Evolutionary conservation across 1,139 yeast genomes (phyloP).

Genomic region (Candida tunisiensis): DNA sequence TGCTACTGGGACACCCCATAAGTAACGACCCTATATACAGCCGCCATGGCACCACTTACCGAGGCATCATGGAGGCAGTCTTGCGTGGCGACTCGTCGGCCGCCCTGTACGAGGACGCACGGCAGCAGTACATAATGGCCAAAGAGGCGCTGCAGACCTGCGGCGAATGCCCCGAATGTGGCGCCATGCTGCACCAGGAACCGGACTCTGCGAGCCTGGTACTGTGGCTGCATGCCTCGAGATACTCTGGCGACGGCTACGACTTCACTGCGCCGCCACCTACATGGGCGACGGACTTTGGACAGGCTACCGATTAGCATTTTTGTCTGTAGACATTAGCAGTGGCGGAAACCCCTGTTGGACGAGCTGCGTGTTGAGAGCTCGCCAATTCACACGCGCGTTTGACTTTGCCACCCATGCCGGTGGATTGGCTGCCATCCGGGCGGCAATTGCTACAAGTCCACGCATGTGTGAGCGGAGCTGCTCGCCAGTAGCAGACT

Average conservation of each 20-base stretch:
- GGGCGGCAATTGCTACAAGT: constrained; percentile 18
- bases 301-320: too few species aligned
- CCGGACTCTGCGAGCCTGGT: constrained; percentile 80
- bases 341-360: too few species aligned
- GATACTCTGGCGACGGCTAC: constrained; percentile 28
- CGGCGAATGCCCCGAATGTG: constrained; percentile 47
- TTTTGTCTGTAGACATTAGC: too few species aligned
- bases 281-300: too few species aligned
- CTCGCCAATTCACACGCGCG: constrained; percentile 10
- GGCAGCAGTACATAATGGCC: constrained; percentile 32
- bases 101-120: constrained; percentile 53
- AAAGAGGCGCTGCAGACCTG: constrained; percentile 45
- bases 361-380: too few species aligned
- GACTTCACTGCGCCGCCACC: too few species aligned
- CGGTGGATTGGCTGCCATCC: constrained; percentile 13
- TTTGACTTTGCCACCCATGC: constrained; percentile 17
- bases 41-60: too few species aligned
- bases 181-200: constrained; percentile 57
- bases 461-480: constrained; percentile 15
- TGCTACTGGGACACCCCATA: constrained; percentile 73
- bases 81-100: constrained; percentile 36
- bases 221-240: constrained; percentile 80
- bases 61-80: constrained; percentile 26
- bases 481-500: constrained; percentile 17
- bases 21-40: constrained; percentile 86